Base-by-base conservation (phyloP, 2,329 filamentous ascomycete species). In the Bimuria novae-zelandiae region DNA sequence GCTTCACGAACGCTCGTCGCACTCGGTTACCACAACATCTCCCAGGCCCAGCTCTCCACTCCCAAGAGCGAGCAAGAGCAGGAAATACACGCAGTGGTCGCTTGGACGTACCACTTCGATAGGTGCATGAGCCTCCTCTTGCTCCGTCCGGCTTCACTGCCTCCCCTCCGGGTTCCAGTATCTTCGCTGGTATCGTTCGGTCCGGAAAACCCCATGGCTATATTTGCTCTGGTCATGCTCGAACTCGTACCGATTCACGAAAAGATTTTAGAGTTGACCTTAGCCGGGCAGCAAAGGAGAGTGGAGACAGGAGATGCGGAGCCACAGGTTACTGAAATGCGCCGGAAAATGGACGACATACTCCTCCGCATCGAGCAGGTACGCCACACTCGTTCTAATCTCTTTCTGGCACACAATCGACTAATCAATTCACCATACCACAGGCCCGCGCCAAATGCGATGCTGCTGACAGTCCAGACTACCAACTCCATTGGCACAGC, bases 41-140 rank as follows among this genome's bases (percentile, higher is more conserved):
- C 49, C 14, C 41, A 61, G 14, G 48, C 44, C 4, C 33, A 36
- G n/a, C 7, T 36, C 14, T 36, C 33, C n/a, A 53, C 44, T 3
- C 56, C 62, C 14, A 57, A 61, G 23, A 60, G 50, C 11, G 63
- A 70, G 1, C 52, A 60, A 1, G 59, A 64, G 4, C 57, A 61
- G 44, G 67, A 71, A 32, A 68, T 69, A 14, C 54, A 61, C n/a
- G 59, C 62, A 12, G 63, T 58, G 16, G 57, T 71, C 1, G 63
- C 67, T 27, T 70, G 68, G 60, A 68, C 64, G 32, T 60, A 63
- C n/a, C 62, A 69, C 21, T 64, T 72, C 35, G 69, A 72, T 51
- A 65, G 64, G 30, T 52, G 59, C 23, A 68, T 71, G 58, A 68
- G 67, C 40, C 47, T 70, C 27, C 46, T 70, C 8, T 56, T 72